These are phyloP conservation scores for Fusarium floridanum DNA, from an alignment of 2,329 filamentous ascomycete genomes.

Conservation along the genomic window DNA sequence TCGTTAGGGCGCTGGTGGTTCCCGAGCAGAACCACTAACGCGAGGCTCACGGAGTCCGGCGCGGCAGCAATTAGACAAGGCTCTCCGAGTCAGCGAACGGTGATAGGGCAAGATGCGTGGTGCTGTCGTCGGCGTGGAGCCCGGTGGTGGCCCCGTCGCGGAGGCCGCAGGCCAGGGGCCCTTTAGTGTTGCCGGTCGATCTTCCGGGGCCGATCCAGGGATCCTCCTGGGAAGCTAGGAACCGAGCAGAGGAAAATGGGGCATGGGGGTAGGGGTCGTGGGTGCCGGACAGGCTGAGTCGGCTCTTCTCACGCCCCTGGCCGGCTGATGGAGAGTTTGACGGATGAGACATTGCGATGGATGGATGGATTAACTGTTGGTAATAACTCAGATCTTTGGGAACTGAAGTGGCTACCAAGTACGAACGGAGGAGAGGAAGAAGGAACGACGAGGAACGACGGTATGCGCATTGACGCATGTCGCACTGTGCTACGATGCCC, in stretches of 20 bases:
- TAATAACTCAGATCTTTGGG: conserved; percentile 28
- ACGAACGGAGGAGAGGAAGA: neutral
- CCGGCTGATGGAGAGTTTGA: conserved; percentile 8
- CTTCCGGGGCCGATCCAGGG: conserved; percentile 35
- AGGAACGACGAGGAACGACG: neutral
- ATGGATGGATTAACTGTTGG: conserved; percentile 9
- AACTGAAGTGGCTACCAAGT: neutral
- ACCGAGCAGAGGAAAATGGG: conserved; percentile 17
- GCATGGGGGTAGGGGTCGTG: neutral
- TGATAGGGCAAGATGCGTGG: neutral
- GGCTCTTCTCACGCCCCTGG: conserved; percentile 12
- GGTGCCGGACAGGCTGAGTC: neutral
- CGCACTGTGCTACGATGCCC: neutral
- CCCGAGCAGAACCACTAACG: conserved; percentile 21
- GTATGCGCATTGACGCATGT: neutral
- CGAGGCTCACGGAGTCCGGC: conserved; percentile 17
- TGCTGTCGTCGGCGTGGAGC: conserved; percentile 6
- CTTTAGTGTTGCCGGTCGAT: conserved; percentile 28
- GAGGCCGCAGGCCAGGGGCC: conserved; percentile 5
- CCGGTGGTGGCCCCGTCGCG: conserved; percentile 5
- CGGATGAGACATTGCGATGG: conserved; percentile 36
- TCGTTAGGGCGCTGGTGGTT: conserved; percentile 25
- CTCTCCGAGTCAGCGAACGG: conserved; percentile 8
- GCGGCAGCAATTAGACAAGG: conserved; percentile 34
- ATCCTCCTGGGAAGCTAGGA: conserved; percentile 36